phyloP scores from a whole-genome alignment of 805 yeast species.

The Barnettozyma populi region DNA sequence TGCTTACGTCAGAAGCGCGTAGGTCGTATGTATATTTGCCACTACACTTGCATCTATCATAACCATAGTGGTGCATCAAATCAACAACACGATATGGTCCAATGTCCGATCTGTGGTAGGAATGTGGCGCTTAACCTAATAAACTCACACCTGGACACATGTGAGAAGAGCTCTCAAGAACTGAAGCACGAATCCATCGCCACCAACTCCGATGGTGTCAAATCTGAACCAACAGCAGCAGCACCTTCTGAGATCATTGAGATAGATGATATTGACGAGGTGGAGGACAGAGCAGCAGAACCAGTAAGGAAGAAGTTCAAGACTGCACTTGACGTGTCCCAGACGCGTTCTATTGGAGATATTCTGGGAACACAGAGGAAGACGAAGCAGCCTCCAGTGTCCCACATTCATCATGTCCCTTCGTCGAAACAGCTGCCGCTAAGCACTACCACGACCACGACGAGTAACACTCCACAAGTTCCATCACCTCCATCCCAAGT shows the following conservation, averaged over 20 bases:
- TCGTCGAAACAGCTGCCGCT: not conserved
- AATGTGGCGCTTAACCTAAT: constrained; percentile 14
- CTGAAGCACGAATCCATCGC: not conserved
- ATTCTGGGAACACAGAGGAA: constrained; percentile 4
- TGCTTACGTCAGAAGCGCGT: not conserved
- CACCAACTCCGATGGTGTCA: not conserved
- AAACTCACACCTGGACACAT: constrained; percentile 22
- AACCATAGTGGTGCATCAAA: no score
- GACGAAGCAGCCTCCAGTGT: not conserved
- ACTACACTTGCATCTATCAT: no score
- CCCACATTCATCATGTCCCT: not conserved
- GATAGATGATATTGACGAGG: constrained; percentile 11
- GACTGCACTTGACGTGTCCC: constrained; percentile 5
- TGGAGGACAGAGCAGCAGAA: not conserved
- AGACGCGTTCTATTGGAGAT: constrained; percentile 7
- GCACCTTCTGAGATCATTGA: constrained; percentile 11
- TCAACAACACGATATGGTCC: constrained; percentile 15
- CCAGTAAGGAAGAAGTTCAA: constrained; percentile 5
- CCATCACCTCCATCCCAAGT: constrained; percentile 6
- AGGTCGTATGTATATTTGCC: not conserved
- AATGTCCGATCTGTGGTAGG: constrained; percentile 24
- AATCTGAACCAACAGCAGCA: not conserved
- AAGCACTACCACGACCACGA: not conserved
- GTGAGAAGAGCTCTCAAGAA: constrained; percentile 12
- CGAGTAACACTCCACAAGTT: not conserved